phyloP scores from a whole-genome alignment of 805 yeast genomes.

The Metschnikowia shivogae region DNA sequence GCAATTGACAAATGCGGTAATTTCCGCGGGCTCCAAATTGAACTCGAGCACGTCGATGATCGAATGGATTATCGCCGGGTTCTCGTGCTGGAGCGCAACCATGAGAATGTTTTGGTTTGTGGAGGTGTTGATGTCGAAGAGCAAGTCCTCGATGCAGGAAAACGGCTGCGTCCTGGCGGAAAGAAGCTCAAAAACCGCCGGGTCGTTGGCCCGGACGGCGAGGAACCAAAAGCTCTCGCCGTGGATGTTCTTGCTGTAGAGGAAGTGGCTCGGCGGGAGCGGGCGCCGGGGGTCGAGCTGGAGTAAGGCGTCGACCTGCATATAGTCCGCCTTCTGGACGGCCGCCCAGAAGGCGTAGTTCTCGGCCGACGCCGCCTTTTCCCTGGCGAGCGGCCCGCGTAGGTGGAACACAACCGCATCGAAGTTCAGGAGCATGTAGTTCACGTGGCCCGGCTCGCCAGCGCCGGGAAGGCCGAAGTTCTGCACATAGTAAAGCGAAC shows the following conservation, averaged over 20 bases:
- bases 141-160: conserved; percentile 62
- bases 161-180: conserved; percentile 43
- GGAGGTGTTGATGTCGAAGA: conserved; percentile 55
- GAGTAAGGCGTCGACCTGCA: conserved; percentile 15
- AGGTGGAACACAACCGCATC: conserved; percentile 77
- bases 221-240: conserved; percentile 74
- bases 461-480: conserved; percentile 43
- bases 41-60: conserved; percentile 39
- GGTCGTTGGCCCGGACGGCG: conserved; percentile 50
- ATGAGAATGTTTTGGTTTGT: conserved; percentile 54
- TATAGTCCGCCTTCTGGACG: conserved; percentile 33
- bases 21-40: conserved; percentile 45
- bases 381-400: conserved; percentile 21
- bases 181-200: conserved; percentile 43
- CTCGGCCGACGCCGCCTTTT: conserved; percentile 38
- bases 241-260: conserved; percentile 24
- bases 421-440: conserved; percentile 76
- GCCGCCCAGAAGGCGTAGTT: conserved; percentile 55
- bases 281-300: conserved; percentile 10
- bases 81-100: conserved; percentile 57
- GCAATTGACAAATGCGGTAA: conserved; percentile 43
- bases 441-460: conserved; percentile 53
- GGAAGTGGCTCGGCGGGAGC: conserved; percentile 22
- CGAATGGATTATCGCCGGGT: conserved; percentile 41
- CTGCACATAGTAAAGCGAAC: conserved; percentile 63